phyloP scores from a whole-genome alignment of 1,284 basidiomycete genomes.

The Macrocybe sp. region DNA sequence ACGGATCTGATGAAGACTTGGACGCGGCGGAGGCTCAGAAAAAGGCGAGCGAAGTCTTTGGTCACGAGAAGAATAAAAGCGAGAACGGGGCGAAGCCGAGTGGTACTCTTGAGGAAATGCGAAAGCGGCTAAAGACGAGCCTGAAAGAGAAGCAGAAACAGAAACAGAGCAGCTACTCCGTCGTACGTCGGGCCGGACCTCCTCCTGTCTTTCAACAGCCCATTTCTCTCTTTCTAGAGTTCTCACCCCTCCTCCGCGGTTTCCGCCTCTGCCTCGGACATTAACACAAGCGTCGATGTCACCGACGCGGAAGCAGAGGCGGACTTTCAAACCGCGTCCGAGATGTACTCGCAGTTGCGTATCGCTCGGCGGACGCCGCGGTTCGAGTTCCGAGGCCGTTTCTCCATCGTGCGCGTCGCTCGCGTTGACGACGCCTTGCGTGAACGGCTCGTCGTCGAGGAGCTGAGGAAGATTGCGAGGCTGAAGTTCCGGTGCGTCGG shows the following conservation, averaged over 20 bases:
- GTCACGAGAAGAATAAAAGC: no score
- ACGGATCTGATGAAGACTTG: no score
- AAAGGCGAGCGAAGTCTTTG: no score
- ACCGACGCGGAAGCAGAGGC: not conserved
- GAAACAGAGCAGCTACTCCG: no score
- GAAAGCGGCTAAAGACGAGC: conserved; percentile 7
- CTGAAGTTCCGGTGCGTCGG: conserved; percentile 13
- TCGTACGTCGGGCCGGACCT: no score
- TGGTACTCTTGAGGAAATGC: conserved; percentile 2
- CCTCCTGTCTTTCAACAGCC: no score
- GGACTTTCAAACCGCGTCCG: conserved; percentile 13
- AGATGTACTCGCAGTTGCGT: conserved; percentile 12
- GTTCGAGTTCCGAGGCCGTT: conserved; percentile 11
- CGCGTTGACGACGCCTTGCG: conserved; percentile 9
- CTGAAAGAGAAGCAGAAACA: not conserved
- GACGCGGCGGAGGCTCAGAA: no score
- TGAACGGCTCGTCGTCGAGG: conserved; percentile 10
- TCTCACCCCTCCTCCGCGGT: not conserved
- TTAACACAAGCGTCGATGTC: no score
- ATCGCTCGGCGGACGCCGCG: conserved; percentile 1
- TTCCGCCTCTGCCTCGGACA: no score
- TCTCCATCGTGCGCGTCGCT: conserved; percentile 13
- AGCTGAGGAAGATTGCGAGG: conserved; percentile 13
- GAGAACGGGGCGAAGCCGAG: no score
- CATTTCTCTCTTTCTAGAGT: no score